Evolutionary conservation across 148 eudicot genomes (phyloP).

Genomic region (Gaultheria prostrata): DNA sequence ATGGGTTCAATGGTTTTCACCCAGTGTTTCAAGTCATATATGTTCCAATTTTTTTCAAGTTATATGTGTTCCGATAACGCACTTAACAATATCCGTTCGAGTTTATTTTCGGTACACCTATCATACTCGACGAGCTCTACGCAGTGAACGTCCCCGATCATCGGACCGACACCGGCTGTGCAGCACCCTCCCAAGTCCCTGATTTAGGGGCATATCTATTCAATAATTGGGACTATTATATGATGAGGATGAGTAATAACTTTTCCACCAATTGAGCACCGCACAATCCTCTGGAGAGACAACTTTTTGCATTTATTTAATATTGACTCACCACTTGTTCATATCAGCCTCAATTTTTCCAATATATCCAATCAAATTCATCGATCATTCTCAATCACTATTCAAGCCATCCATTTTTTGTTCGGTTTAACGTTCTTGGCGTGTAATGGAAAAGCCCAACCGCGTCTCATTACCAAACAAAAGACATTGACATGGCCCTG

Average conservation of each 20-base stretch:
- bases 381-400: background rate
- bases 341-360: background rate
- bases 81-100: no score
- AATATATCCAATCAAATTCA: background rate
- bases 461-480: slow-evolving; percentile 12
- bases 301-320: slow-evolving; percentile 16
- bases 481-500: background rate
- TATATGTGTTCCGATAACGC: no score
- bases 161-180: no score
- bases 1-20: no score
- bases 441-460: slow-evolving; percentile 20
- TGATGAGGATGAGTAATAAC: background rate
- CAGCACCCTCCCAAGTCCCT: no score
- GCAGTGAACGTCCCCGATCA: no score
- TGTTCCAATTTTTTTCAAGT: no score
- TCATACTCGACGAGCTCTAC: no score
- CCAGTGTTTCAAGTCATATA: no score
- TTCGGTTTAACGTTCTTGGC: background rate
- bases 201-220: no score
- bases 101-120: no score
- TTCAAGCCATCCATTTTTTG: slow-evolving; percentile 1
- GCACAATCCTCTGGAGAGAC: background rate
- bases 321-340: background rate
- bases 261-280: slow-evolving; percentile 7
- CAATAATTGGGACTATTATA: background rate